Conservation (phyloP, 2,329 filamentous ascomycete species). For the Parastagonospora nodorum region DNA sequence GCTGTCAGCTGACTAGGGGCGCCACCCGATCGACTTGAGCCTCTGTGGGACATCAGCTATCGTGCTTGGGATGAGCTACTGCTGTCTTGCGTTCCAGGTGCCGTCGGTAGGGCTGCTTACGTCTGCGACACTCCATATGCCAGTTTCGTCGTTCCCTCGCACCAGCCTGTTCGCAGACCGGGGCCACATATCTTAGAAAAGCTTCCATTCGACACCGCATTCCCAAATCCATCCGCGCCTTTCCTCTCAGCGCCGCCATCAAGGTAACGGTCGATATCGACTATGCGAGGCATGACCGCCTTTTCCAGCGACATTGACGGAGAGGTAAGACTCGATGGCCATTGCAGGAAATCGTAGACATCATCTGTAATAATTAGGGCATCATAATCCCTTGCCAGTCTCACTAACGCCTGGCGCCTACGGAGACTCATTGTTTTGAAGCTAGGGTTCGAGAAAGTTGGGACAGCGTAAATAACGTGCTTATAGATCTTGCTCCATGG, state of each 20-base stretch:
- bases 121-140: slow-evolving; percentile 63
- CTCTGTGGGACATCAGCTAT: slow-evolving; percentile 49
- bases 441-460: slow-evolving; percentile 87
- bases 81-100: neutral
- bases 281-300: slow-evolving; percentile 69
- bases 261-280: slow-evolving; percentile 75
- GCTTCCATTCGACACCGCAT: slow-evolving; percentile 82
- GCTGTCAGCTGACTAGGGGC: slow-evolving; percentile 64
- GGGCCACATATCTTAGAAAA: slow-evolving; percentile 89
- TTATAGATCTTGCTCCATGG: slow-evolving; percentile 78
- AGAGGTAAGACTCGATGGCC: slow-evolving; percentile 57
- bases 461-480: slow-evolving; percentile 86
- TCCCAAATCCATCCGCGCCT: slow-evolving; percentile 69
- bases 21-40: slow-evolving; percentile 63
- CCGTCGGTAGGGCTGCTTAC: slow-evolving; percentile 45
- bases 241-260: slow-evolving; percentile 59
- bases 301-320: slow-evolving; percentile 39
- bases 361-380: slow-evolving; percentile 88
- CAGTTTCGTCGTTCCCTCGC: slow-evolving; percentile 70
- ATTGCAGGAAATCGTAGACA: slow-evolving; percentile 92
- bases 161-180: slow-evolving; percentile 86
- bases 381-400: slow-evolving; percentile 77
- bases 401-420: slow-evolving; percentile 70
- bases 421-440: slow-evolving; percentile 77
- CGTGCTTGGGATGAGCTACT: neutral